phyloP scores from a whole-genome alignment of 139 green algal species.

The Tetradesmus lagerheimii region DNA sequence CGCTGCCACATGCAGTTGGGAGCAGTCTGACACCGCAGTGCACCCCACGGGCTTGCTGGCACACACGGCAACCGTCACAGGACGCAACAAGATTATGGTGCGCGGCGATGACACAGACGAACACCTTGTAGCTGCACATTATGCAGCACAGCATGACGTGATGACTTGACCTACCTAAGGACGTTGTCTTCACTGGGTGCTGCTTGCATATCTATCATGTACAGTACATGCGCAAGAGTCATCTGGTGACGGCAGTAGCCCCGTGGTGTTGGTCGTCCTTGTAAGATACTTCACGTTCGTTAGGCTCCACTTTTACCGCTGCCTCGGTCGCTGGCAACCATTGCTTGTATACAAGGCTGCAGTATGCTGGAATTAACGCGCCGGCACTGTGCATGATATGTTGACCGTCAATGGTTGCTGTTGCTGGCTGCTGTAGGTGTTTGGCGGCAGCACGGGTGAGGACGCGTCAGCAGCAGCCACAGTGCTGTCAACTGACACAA shows the following conservation, averaged over 20 bases:
- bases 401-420: not conserved
- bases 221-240: too few species aligned
- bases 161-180: too few species aligned
- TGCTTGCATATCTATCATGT: too few species aligned
- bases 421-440: slow-evolving; percentile 32
- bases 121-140: slow-evolving; percentile 38
- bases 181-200: too few species aligned
- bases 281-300: too few species aligned
- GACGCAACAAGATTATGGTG: slow-evolving; percentile 67
- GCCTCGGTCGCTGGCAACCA: too few species aligned
- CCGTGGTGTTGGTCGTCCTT: too few species aligned
- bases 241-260: too few species aligned
- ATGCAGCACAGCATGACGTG: not conserved
- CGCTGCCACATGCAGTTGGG: slow-evolving; percentile 31
- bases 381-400: too few species aligned
- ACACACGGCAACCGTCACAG: slow-evolving; percentile 50
- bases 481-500: slow-evolving; percentile 31
- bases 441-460: slow-evolving; percentile 48
- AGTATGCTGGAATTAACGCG: too few species aligned
- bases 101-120: not conserved
- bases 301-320: too few species aligned
- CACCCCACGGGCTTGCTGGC: slow-evolving; percentile 11
- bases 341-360: too few species aligned
- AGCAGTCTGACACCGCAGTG: slow-evolving; percentile 52
- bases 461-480: slow-evolving; percentile 16